These are phyloP conservation scores for Marasmius fiardii DNA, from an alignment of 1,284 basidiomycete genomes.

Conservation along the genomic window DNA sequence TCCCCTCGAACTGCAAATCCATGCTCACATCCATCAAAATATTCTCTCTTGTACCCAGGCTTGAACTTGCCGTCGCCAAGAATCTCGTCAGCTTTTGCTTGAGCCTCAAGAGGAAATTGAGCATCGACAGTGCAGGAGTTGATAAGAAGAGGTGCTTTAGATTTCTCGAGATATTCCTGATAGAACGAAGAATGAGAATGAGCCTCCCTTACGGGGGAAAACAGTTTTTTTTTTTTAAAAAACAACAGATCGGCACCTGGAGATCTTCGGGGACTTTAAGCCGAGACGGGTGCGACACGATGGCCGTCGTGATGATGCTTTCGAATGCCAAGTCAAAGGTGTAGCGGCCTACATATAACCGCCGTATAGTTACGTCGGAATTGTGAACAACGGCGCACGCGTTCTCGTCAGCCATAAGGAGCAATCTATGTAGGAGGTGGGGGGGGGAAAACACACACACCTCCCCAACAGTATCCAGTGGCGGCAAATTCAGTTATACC, in stretches of 20 bases:
- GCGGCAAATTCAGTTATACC: slow-evolving; percentile 60
- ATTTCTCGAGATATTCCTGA: slow-evolving; percentile 44
- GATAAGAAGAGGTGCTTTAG: slow-evolving; percentile 58
- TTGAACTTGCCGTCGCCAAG: slow-evolving; percentile 44
- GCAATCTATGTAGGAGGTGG: no score
- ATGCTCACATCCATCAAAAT: slow-evolving; percentile 55
- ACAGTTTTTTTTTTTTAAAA: no score
- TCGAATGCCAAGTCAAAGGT: slow-evolving; percentile 12
- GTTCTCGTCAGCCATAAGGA: no score
- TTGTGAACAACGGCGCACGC: no score
- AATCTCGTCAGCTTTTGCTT: slow-evolving; percentile 50
- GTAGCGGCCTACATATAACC: slow-evolving; percentile 36
- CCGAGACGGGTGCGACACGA: slow-evolving; percentile 9
- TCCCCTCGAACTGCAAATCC: slow-evolving; percentile 64
- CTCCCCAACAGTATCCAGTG: slow-evolving; percentile 73
- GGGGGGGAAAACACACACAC: slow-evolving; percentile 36
- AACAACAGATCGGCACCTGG: slow-evolving; percentile 13
- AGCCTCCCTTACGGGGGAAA: no score
- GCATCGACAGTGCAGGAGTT: slow-evolving; percentile 56
- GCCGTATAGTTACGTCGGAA: no score
- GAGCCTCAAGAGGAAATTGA: slow-evolving; percentile 46
- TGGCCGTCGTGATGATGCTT: slow-evolving; percentile 1
- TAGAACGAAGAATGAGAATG: no score
- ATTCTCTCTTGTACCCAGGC: slow-evolving; percentile 53
- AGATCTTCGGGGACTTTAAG: slow-evolving; percentile 10